Percentiles rank a stretch among this genome's conserved stretches.
Conservation (phyloP, 257 asterid genomes). For the Capsicum chinense region DNA sequence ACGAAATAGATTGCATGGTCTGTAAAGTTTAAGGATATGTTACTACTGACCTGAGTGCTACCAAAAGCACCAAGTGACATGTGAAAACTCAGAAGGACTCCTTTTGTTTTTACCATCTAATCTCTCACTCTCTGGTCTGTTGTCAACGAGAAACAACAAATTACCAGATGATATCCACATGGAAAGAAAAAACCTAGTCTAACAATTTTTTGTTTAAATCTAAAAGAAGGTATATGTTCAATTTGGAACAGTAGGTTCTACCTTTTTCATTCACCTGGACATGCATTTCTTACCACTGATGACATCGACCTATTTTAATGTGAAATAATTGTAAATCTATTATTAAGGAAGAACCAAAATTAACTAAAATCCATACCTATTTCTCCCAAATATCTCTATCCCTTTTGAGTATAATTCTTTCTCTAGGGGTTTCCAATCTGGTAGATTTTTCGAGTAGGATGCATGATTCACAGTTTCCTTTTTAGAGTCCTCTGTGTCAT, state of each 20-base stretch:
- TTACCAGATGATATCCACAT: conserved; percentile 6
- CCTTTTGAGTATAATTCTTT: conserved; percentile 89
- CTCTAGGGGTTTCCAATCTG: conserved; percentile 83
- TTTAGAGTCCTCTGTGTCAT: conserved; percentile 42
- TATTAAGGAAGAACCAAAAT: conserved; percentile 5
- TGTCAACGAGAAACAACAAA: conserved; percentile 24
- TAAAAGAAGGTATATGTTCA: not conserved
- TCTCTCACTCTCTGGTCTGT: conserved; percentile 8
- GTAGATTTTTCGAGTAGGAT: conserved; percentile 40
- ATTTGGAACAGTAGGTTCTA: not conserved
- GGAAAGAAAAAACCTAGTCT: not conserved
- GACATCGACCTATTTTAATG: not conserved
- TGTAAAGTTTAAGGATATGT: conserved; percentile 21
- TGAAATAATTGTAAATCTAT: not conserved
- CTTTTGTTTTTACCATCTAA: conserved; percentile 22
- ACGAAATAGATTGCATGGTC: conserved; percentile 15
- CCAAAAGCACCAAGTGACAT: conserved; percentile 13
- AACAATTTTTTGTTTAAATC: not conserved
- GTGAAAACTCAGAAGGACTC: conserved; percentile 19
- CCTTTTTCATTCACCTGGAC: conserved; percentile 22
- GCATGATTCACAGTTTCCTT: conserved; percentile 44
- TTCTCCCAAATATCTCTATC: conserved; percentile 89
- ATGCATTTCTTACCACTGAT: conserved; percentile 16
- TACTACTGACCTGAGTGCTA: not conserved
- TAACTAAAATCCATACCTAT: conserved; percentile 58